Evolutionary conservation across 768 basidiomycete species (phyloP), one percentile per base, ranked within the genome.

Genomic region (Rhodotorula babjevae): DNA sequence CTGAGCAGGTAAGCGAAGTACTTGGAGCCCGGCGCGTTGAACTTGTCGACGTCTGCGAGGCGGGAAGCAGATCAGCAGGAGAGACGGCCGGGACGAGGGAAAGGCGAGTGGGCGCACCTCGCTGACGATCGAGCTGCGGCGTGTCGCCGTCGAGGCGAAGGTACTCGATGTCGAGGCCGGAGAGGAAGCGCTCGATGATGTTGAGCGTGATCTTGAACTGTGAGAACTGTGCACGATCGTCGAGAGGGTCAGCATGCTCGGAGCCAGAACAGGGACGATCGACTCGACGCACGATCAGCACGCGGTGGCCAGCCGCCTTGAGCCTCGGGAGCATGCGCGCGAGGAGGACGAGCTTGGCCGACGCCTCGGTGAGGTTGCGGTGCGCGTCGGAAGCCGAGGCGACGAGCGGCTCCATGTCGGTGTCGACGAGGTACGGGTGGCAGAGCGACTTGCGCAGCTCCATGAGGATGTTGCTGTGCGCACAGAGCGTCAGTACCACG

Each of bases 151-250:
- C 95, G 50, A 77, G 61, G 8, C 77, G 71, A 0, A 71, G 40
- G 65, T 65, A 74, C n/a, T 66, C 71, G 49, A 77, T 27, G 25
- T 69, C 64, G 11, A 94, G 88, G 81, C 90, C 95, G 71, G 93
- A 90, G 63, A 99, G 84, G 81, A 97, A 99, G 79, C 97, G 93
- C 81, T 97, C 95, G 87, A 98, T 92, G 63, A 98, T 84, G 81
- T 97, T 93, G 89, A 99, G 88, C 21, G 93, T 96, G 93, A 98
- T 95, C 81, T 98, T 94, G 87, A 97, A 98, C 82, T 98, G 76
- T 0, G 74, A 72, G 65, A 79, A 79, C 73, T 74, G 68, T 55
- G 21, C 11, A 50, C 21, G 31, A 42, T 1, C 0, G n/a, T 23
- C 11, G 12, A 23, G 7, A 2, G 25, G 8, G 55, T 42, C 0